Evolutionary conservation across 768 basidiomycete genomes (phyloP), one percentile per base, ranked within the genome.

Genomic region (Russula virescens): DNA sequence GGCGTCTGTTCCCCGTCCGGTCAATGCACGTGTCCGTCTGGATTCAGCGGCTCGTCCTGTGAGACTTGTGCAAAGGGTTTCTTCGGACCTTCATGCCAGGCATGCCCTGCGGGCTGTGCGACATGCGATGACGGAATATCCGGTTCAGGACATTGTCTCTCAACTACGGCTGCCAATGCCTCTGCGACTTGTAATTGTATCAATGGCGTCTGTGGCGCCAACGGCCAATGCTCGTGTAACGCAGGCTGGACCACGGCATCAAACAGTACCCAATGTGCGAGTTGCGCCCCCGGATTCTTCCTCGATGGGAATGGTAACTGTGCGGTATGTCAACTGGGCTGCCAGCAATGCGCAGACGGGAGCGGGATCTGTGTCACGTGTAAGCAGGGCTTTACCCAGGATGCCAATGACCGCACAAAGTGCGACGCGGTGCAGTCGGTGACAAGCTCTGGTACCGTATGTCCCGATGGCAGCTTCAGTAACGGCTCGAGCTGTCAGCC

Each of bases 101-200:
- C 84, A 5, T 94, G 91, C 68, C 87, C 90, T 1, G 72, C 77
- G 0, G 83, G 82, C 5, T 94, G 93, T 72, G 69, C 76, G 0
- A 73, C 79, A 3, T 95, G 93, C 71, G 88, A 92, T 66, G 85
- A 90, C 19, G 92, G 93, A 6, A 84, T 89, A 46, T 80, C 85
- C 0, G 93, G 93, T 0, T 80, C 84, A 0, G 94, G 94, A 0
- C 77, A 78, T 47, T 96, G 94, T 71, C 78, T 90, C 60, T 72
- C 75, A 11, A 72, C 81, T 4, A 69, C 74, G 0, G 75, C 83
- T 31, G 70, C 73, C 40, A 83, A 85, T 66, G 75, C 79, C 2
- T 82, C 88, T 2, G 80, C 82, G 40, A 80, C 80, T 2, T 96
- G 93, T 74, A 88, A 91, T 69, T 96, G 93, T 69, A 65, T 86